These are phyloP conservation scores for Solanum pinnatisectum DNA, from an alignment of 257 asterid species.

Conservation along the genomic window DNA sequence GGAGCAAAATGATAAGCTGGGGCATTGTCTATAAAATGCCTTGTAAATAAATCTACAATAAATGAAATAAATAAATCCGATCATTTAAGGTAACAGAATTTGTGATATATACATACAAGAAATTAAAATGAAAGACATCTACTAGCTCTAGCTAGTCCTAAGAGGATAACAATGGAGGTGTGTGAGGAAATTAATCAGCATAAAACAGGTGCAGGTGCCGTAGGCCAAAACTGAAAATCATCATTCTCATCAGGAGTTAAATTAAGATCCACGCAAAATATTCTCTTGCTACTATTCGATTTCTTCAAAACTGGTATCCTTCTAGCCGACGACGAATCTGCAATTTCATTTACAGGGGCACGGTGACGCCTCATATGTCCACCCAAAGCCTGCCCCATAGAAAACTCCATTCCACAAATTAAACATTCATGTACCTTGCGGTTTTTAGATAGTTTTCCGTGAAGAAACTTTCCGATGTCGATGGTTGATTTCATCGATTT, in stretches of 20 bases:
- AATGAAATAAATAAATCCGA: too few relatives aligned
- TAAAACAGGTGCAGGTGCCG: neutral
- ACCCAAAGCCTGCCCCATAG: conserved; percentile 29
- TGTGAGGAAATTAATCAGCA: neutral
- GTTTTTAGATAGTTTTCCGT: neutral
- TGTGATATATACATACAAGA: too few relatives aligned
- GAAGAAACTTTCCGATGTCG: neutral
- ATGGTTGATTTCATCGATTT: conserved; percentile 5
- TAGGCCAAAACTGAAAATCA: neutral
- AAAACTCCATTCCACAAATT: conserved; percentile 24
- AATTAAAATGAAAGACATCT: too few relatives aligned
- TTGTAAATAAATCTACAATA: too few relatives aligned
- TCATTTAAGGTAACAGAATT: too few relatives aligned
- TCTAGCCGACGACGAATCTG: neutral
- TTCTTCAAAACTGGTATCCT: conserved; percentile 2
- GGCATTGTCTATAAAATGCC: too few relatives aligned
- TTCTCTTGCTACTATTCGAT: conserved; percentile 5
- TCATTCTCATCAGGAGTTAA: conserved; percentile 19
- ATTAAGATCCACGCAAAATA: conserved; percentile 13
- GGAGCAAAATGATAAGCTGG: too few relatives aligned
- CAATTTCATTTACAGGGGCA: neutral
- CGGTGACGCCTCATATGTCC: conserved; percentile 43
- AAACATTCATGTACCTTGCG: conserved; percentile 18
- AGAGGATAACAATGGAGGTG: too few relatives aligned
- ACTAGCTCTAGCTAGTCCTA: too few relatives aligned